Base-by-base conservation (phyloP, 2,329 filamentous ascomycete genomes). In the Cryphonectria radicalis region DNA sequence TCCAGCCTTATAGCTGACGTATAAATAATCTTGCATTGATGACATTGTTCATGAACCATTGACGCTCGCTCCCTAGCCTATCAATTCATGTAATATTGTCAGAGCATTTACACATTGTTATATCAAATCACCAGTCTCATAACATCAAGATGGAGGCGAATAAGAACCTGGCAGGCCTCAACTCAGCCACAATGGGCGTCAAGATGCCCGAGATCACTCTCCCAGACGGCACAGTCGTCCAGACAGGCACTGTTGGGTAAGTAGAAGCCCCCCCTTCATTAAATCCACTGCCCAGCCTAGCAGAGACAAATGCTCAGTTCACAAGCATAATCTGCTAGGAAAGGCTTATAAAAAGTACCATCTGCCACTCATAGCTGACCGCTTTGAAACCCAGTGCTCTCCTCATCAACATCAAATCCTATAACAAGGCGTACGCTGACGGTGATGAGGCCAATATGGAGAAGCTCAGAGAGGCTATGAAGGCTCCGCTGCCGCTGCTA, bases 201-300 rank as follows among this genome's bases (percentile, higher is more conserved):
- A 73, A 74, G 25, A 76, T 79, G 68, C 77, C 77, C 7, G 75
- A 78, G 62, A 75, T 78, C 59, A 76, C 75, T 11, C 69, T 79
- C 22, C 73, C 75, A 25, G 75, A 78, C 64, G 77, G 77, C 32
- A 76, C 70, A 57, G 75, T 74, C 62, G 77, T 78, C 42, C 77
- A 78, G 60, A 78, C 77, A 1, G 77, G 77, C 25, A 79, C 77
- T 0, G 74, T 78, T 11, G 77, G 76, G 77, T 77, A 46, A 66
- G 76, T 66, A 8, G 14, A 32, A 19, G 14, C 14, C 50, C 17
- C 17, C 11, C 63, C 25, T 53, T 25, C 25, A 37, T 11, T 10
- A 40, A 19, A 3, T 2, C 13, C 13, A 13, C 8, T 32, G n/a
- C 55, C n/a, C 28, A 25, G 55, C 57, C 6, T 37, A 13, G 28